Percentiles rank a stretch among this genome's conserved stretches.
These are phyloP conservation scores for Trichophyton rubrum DNA, from an alignment of 2,329 filamentous ascomycete genomes.

Conservation along the genomic window DNA sequence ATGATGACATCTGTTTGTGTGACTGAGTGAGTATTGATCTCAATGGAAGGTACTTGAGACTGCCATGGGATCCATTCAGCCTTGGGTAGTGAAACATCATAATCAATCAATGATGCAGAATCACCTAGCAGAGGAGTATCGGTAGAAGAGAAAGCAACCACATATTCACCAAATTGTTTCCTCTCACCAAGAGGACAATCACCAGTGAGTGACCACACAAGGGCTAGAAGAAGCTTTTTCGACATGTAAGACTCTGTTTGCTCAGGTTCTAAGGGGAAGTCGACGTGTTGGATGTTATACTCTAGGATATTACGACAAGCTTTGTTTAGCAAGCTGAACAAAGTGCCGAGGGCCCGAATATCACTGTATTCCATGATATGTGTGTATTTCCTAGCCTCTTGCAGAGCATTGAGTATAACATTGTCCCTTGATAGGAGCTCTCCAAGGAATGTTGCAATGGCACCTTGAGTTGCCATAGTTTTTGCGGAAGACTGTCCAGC, in stretches of 20 bases:
- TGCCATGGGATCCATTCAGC: slow-evolving; percentile 91
- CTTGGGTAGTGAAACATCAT: slow-evolving; percentile 74
- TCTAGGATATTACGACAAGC: slow-evolving; percentile 82
- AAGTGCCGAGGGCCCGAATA: slow-evolving; percentile 75
- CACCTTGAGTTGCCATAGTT: slow-evolving; percentile 62
- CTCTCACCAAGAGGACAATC: slow-evolving; percentile 83
- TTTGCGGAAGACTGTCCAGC: slow-evolving; percentile 65
- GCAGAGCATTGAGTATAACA: slow-evolving; percentile 66
- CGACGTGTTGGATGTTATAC: slow-evolving; percentile 86
- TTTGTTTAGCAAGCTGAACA: slow-evolving; percentile 95
- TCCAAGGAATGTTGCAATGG: slow-evolving; percentile 68
- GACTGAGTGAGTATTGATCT: slow-evolving; percentile 96
- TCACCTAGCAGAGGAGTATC: slow-evolving; percentile 71
- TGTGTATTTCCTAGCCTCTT: slow-evolving; percentile 62
- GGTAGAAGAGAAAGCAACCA: slow-evolving; percentile 71
- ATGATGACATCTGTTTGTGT: slow-evolving; percentile 98
- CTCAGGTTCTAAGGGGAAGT: slow-evolving; percentile 83
- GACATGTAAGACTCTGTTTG: slow-evolving; percentile 80
- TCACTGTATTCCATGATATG: slow-evolving; percentile 99
- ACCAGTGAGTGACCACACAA: slow-evolving; percentile 92
- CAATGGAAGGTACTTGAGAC: slow-evolving; percentile 81
- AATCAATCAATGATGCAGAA: slow-evolving; percentile 82
- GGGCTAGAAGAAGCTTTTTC: slow-evolving; percentile 83
- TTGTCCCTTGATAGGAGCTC: slow-evolving; percentile 64
- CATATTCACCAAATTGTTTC: slow-evolving; percentile 75